Base-by-base conservation (phyloP, 768 basidiomycete species). In the Cantharellus anzutake region DNA sequence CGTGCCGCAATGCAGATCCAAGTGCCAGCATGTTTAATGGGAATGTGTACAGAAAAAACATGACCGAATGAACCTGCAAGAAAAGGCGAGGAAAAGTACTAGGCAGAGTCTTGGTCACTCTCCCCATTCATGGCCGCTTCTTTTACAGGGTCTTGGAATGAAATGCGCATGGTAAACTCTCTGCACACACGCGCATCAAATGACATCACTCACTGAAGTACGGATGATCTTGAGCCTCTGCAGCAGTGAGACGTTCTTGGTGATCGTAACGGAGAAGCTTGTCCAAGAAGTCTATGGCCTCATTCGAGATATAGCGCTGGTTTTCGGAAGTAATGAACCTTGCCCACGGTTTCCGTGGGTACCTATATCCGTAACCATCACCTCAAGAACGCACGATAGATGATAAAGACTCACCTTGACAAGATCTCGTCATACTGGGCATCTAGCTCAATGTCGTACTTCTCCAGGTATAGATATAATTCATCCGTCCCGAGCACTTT, bases 231-330 rank as follows among this genome's bases (percentile, higher is more conserved):
- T 81, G 80, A 41, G 80, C 79, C 69, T 85, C 83, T 63, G 73
- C 73, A 50, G 83, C 82, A 14, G 83, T 83, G 42, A 81, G 71
- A 63, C 83, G 73, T 66, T 82, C 79, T 65, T 77, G 78, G 66
- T 84, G 83, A 65, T 84, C 83, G 68, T 83, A 85, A 62, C 76
- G 74, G 66, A 83, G 70, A 58, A 84, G 69, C 67, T 78, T 79
- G 64, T 84, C 83, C 52, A 85, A 69, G 59, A 84, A 75, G 66
- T 83, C 82, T 61, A 83, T 69, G 3, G 78, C 81, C 64, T 84
- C 83, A 60, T 76, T 70, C 5, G 80, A 78, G 60, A 79, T 79
- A 59, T 78, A 74, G 42, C 71, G 68, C 63, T 80, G 79, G 65
- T 80, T 82, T 60, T 81, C 80, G 20, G 73, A 67, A 44, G 74